Evolutionary conservation across 345 rosid species (phyloP).

Genomic region (Populus simonii): DNA sequence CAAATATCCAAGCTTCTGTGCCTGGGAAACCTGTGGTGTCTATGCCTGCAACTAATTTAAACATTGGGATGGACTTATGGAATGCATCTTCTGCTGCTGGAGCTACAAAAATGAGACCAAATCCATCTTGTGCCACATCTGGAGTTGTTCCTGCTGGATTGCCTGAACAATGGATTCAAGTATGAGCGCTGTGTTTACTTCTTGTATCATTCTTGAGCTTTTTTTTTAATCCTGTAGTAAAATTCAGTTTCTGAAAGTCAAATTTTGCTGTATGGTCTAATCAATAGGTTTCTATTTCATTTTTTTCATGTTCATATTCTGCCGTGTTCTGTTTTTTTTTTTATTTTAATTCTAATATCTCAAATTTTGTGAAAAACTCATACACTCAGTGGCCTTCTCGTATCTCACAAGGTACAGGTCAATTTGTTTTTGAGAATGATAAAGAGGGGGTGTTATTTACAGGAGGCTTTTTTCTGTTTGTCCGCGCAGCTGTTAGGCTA

Average conservation of each 20-base stretch:
- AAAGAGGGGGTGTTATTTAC: neutral
- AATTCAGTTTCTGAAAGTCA: neutral
- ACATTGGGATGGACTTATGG: conserved; percentile 95
- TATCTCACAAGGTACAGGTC: neutral
- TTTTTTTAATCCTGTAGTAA: neutral
- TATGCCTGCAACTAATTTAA: conserved; percentile 66
- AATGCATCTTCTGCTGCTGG: conserved; percentile 54
- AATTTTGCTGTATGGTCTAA: neutral
- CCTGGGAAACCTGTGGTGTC: conserved; percentile 62
- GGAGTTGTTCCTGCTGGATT: conserved; percentile 39
- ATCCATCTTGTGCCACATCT: conserved; percentile 39
- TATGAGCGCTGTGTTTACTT: conserved; percentile 26
- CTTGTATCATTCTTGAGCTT: neutral
- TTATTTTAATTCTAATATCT: neutral
- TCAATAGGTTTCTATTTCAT: neutral
- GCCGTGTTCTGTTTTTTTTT: neutral
- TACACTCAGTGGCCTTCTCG: neutral
- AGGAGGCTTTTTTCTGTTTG: neutral
- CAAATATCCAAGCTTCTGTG: conserved; percentile 43
- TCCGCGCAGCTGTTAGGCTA: neutral
- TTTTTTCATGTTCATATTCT: neutral
- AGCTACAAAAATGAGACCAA: conserved; percentile 54
- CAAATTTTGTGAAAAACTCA: neutral
- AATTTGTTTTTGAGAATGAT: neutral
- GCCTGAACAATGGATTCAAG: conserved; percentile 68